phyloP scores from a whole-genome alignment of 108 stramenopile species.

The Nitzschia inconspicua region DNA sequence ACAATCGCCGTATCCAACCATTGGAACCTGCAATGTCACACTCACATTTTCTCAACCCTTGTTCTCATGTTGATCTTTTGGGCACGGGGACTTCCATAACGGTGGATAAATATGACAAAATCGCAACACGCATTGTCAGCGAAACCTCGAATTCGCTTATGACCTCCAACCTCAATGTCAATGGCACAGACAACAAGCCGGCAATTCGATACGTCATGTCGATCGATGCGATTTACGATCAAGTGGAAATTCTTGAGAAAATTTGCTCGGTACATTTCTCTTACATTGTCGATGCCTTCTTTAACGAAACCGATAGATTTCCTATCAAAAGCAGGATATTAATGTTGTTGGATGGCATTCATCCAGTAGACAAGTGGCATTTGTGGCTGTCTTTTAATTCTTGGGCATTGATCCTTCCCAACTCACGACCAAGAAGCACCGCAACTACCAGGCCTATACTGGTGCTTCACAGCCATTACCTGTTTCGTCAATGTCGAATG shows the following conservation, averaged over 20 bases:
- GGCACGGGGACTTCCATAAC: background rate
- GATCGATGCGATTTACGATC: background rate
- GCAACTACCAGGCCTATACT: constrained; percentile 10
- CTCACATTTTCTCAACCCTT: too few relatives aligned
- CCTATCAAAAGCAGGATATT: background rate
- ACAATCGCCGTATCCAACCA: background rate
- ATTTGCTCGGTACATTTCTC: background rate
- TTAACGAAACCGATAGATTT: background rate
- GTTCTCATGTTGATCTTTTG: background rate
- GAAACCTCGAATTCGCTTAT: background rate
- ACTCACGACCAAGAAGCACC: background rate
- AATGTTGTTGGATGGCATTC: constrained; percentile 29
- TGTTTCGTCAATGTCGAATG: constrained; percentile 21
- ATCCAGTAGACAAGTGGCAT: constrained; percentile 26
- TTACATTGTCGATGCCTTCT: background rate
- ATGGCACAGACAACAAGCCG: background rate
- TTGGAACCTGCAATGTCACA: too few relatives aligned
- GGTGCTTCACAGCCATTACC: constrained; percentile 31
- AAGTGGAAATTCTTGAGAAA: background rate
- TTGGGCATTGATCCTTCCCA: constrained; percentile 27
- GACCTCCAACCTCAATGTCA: background rate
- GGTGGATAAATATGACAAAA: constrained; percentile 9
- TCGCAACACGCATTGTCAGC: background rate
- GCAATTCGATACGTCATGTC: background rate
- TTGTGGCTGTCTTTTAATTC: constrained; percentile 18